These are phyloP conservation scores for Trichosporon ovoides DNA, from an alignment of 1,284 basidiomycete species.

Conservation along the genomic window DNA sequence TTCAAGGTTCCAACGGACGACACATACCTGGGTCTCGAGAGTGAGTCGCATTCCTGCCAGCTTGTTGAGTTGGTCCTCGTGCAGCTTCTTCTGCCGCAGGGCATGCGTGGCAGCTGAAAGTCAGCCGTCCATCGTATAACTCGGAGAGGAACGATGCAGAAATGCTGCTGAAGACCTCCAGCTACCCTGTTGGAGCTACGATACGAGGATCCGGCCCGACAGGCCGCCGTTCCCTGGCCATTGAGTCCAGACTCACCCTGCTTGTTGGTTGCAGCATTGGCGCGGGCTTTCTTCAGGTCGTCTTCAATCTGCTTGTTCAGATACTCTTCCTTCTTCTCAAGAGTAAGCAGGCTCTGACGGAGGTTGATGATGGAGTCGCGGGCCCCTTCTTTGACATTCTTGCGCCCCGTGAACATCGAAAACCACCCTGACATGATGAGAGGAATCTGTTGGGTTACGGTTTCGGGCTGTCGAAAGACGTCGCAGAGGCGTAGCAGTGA, in stretches of 20 bases:
- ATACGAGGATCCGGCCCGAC: too few species aligned
- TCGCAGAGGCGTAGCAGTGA: background rate
- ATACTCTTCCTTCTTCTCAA: slow-evolving; percentile 99
- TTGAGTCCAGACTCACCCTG: slow-evolving; percentile 59
- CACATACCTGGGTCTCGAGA: slow-evolving; percentile 75
- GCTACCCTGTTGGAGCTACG: background rate
- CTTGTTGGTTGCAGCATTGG: slow-evolving; percentile 92
- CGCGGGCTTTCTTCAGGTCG: slow-evolving; percentile 83
- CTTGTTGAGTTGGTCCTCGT: slow-evolving; percentile 81
- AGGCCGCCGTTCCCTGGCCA: too few species aligned
- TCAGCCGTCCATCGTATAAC: background rate
- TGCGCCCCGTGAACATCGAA: slow-evolving; percentile 63
- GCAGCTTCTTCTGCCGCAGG: slow-evolving; percentile 89
- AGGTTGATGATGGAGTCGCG: slow-evolving; percentile 81
- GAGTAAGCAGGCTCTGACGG: slow-evolving; percentile 83
- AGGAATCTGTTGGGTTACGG: background rate
- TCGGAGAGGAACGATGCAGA: background rate
- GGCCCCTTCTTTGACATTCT: slow-evolving; percentile 71
- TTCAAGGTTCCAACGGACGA: background rate
- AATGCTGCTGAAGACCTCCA: background rate
- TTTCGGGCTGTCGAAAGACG: background rate
- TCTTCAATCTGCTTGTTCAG: slow-evolving; percentile 96
- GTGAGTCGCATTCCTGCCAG: slow-evolving; percentile 84
- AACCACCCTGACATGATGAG: slow-evolving; percentile 78
- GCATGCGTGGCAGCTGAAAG: slow-evolving; percentile 75